phyloP scores from a whole-genome alignment of 768 basidiomycete genomes.

The Xerocomellus intermedius region DNA sequence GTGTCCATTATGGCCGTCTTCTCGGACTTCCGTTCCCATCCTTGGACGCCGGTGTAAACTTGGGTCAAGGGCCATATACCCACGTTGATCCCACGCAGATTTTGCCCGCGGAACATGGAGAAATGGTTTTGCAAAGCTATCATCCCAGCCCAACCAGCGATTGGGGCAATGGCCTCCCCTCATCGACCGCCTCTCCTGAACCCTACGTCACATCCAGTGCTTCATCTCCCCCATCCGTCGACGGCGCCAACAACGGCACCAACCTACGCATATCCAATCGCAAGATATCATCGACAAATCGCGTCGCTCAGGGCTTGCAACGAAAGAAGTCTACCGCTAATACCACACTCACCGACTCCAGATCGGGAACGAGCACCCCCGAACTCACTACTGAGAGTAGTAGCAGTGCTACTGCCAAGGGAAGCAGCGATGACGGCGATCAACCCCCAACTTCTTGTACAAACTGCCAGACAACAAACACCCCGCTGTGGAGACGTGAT shows the following conservation, averaged over 20 bases:
- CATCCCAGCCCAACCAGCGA: slow-evolving; percentile 82
- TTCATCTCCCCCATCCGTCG: slow-evolving; percentile 70
- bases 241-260: slow-evolving; percentile 39
- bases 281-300: slow-evolving; percentile 67
- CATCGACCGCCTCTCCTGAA: slow-evolving; percentile 73
- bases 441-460: slow-evolving; percentile 81
- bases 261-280: slow-evolving; percentile 39
- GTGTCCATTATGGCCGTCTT: slow-evolving; percentile 59
- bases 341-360: slow-evolving; percentile 31
- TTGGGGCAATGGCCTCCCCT: slow-evolving; percentile 72
- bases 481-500: slow-evolving; percentile 89
- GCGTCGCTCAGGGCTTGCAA: slow-evolving; percentile 53
- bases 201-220: slow-evolving; percentile 67
- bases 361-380: slow-evolving; percentile 67
- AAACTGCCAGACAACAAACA: slow-evolving; percentile 95
- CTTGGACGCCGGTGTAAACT: slow-evolving; percentile 41
- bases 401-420: slow-evolving; percentile 34
- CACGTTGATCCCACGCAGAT: slow-evolving; percentile 95
- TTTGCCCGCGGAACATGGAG: slow-evolving; percentile 43
- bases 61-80: slow-evolving; percentile 57
- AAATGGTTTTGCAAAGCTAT: slow-evolving; percentile 47
- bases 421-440: slow-evolving; percentile 63
- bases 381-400: slow-evolving; percentile 44
- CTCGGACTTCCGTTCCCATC: slow-evolving; percentile 64
- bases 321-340: slow-evolving; percentile 47